These are phyloP conservation scores for Pseudonitzschia multiseries DNA, from an alignment of 108 stramenopile species.

Conservation along the genomic window DNA sequence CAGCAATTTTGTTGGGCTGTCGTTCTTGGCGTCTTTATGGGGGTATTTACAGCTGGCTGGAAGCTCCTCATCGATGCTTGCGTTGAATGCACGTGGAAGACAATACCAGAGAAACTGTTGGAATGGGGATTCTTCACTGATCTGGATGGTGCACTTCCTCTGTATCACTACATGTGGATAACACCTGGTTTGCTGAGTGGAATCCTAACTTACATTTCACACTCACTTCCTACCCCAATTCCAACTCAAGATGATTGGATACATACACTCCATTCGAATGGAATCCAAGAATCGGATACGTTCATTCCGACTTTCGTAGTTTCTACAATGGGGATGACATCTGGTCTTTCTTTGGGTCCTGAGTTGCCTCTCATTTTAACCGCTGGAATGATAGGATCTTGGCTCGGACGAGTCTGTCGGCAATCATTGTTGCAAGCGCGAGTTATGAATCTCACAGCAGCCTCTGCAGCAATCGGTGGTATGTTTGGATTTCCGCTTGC, in stretches of 20 bases:
- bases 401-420: conserved; percentile 42
- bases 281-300: conserved; percentile 45
- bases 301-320: conserved; percentile 43
- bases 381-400: conserved; percentile 63
- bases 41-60: conserved; percentile 55
- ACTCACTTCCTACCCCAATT: conserved; percentile 30
- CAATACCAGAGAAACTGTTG: conserved; percentile 40
- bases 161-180: conserved; percentile 73
- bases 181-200: conserved; percentile 45
- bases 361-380: conserved; percentile 61
- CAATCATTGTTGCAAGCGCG: conserved; percentile 53
- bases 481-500: conserved; percentile 73
- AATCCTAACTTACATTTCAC: conserved; percentile 46
- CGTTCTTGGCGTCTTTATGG: conserved; percentile 54
- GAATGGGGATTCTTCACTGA: conserved; percentile 51
- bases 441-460: conserved; percentile 55
- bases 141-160: conserved; percentile 46
- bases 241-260: conserved; percentile 71
- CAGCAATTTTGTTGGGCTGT: conserved; percentile 63
- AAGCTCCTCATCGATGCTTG: conserved; percentile 45
- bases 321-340: conserved; percentile 57
- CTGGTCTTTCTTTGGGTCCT: conserved; percentile 58
- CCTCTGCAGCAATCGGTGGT: conserved; percentile 56
- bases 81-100: conserved; percentile 56
- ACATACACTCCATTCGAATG: conserved; percentile 43